These are phyloP conservation scores for Thecaphora frezii DNA, from an alignment of 1,284 basidiomycete genomes.

Conservation along the genomic window DNA sequence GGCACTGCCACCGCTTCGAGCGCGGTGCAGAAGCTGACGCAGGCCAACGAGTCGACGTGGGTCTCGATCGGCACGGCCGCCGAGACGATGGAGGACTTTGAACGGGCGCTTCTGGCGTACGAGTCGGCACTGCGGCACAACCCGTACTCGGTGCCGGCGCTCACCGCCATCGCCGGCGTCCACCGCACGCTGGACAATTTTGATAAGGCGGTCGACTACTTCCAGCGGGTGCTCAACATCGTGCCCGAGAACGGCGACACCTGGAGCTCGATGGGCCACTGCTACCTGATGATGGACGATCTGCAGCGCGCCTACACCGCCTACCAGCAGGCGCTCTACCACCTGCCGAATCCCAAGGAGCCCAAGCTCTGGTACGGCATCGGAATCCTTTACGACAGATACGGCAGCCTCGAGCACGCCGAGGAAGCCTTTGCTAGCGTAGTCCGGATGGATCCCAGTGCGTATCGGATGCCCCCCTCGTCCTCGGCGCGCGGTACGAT, in stretches of 20 bases:
- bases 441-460: conserved; percentile 82
- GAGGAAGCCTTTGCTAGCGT: conserved; percentile 98
- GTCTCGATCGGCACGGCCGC: conserved; percentile 51
- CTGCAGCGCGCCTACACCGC: conserved; percentile 97
- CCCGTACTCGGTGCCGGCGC: conserved; percentile 53
- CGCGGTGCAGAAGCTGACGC: conserved; percentile 46
- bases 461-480: too few relatives aligned
- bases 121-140: conserved; percentile 55
- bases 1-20: conserved; percentile 5
- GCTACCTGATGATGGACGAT: conserved; percentile 98
- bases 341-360: conserved; percentile 95
- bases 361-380: conserved; percentile 99
- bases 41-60: conserved; percentile 54
- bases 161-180: conserved; percentile 55
- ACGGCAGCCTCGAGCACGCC: conserved; percentile 95
- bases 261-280: conserved; percentile 70
- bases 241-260: conserved; percentile 57
- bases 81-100: conserved; percentile 56
- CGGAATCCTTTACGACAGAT: conserved; percentile 96
- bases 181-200: conserved; percentile 56
- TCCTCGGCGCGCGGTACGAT: too few relatives aligned
- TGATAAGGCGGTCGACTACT: conserved; percentile 84
- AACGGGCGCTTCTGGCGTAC: conserved; percentile 52
- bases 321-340: conserved; percentile 96
- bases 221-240: conserved; percentile 82